Conservation (phyloP, 73 alveolate genomes). For the Paramecium sonneborni region DNA sequence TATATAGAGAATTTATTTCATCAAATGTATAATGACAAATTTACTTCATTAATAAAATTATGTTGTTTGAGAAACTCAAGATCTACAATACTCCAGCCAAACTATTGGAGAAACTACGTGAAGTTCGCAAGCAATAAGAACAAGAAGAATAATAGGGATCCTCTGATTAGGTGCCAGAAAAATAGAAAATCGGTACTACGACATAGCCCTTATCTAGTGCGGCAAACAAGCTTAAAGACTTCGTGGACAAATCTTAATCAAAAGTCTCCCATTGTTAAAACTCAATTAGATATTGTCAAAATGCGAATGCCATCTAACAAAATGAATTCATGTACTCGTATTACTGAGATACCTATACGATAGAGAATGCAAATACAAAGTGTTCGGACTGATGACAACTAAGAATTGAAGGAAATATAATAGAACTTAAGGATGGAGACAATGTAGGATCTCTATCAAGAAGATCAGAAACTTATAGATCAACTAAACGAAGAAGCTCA, state of each 20-base stretch:
- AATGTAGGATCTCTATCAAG: neutral
- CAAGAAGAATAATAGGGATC: neutral
- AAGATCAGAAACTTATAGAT: neutral
- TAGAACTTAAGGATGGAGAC: slow-evolving; percentile 24
- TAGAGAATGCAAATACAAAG: neutral
- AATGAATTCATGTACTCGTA: slow-evolving; percentile 30
- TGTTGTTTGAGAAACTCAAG: slow-evolving; percentile 51
- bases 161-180: neutral
- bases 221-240: neutral
- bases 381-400: neutral
- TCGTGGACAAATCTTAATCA: neutral
- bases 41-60: slow-evolving; percentile 22
- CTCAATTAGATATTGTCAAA: neutral
- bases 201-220: neutral
- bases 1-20: slow-evolving; percentile 34
- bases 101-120: neutral
- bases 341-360: neutral
- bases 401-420: neutral
- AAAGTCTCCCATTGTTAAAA: slow-evolving; percentile 17
- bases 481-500: slow-evolving; percentile 28
- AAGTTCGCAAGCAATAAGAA: neutral
- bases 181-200: neutral
- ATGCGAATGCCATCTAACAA: slow-evolving; percentile 45
- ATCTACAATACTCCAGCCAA: slow-evolving; percentile 52
- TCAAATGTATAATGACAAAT: slow-evolving; percentile 49